Evolutionary conservation across 108 stramenopile genomes (phyloP).

Genomic region (Nannochloropsis granulata): DNA sequence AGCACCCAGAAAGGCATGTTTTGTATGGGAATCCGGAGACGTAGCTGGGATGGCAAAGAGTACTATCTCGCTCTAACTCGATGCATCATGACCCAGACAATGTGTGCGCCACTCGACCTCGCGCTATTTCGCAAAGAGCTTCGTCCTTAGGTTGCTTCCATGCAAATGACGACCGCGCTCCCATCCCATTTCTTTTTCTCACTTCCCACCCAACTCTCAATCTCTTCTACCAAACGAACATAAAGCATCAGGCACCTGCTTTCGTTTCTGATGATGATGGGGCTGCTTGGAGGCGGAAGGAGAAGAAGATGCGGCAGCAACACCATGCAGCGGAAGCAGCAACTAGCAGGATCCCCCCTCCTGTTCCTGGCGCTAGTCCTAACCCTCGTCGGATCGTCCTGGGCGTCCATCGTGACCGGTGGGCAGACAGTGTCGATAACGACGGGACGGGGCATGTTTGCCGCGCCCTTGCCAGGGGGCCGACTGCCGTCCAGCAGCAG

Average conservation of each 20-base stretch:
- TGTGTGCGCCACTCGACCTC: no score
- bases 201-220: background rate
- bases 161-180: background rate
- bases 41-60: no score
- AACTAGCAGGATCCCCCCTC: background rate
- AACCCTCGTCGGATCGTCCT: background rate
- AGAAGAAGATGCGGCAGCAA: background rate
- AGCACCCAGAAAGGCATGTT: no score
- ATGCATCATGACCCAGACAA: no score
- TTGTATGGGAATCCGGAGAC: no score
- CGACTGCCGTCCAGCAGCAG: background rate
- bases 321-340: background rate
- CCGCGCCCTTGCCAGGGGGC: background rate
- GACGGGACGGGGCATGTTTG: background rate
- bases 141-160: background rate
- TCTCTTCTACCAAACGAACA: background rate
- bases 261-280: background rate
- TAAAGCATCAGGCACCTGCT: background rate
- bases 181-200: background rate
- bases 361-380: background rate
- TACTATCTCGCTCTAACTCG: no score
- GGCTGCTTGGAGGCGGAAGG: background rate
- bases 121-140: no score
- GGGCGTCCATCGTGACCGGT: background rate
- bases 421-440: background rate